Evolutionary conservation across 352 stramenopile genomes (phyloP).

Genomic region (Bremia lactucae): DNA sequence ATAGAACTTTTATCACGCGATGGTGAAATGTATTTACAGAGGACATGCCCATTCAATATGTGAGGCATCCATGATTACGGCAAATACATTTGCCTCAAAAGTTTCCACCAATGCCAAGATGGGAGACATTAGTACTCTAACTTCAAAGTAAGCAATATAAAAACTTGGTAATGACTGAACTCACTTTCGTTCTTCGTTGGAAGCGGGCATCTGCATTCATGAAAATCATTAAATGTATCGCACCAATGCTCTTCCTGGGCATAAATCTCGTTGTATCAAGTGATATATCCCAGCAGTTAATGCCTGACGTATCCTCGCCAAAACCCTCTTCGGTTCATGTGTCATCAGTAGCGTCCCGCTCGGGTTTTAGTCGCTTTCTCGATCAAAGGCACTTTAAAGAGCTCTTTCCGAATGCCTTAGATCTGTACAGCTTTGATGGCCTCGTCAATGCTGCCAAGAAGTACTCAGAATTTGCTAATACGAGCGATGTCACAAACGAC

Average conservation of each 20-base stretch:
- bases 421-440: constrained; percentile 34
- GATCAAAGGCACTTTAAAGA: constrained; percentile 22
- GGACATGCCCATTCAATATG: too few species aligned
- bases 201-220: too few species aligned
- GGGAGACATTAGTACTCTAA: too few species aligned
- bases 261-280: constrained; percentile 5
- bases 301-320: constrained; percentile 4
- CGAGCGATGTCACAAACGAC: constrained; percentile 26
- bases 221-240: constrained; percentile 10
- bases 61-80: too few species aligned
- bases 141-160: too few species aligned
- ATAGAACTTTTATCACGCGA: too few species aligned
- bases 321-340: constrained; percentile 1
- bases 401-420: constrained; percentile 27
- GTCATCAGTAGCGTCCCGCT: not conserved
- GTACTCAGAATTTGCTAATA: constrained; percentile 39
- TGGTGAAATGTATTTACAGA: too few species aligned
- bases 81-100: too few species aligned
- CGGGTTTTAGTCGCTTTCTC: constrained; percentile 28
- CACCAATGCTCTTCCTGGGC: constrained; percentile 8
- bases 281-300: constrained; percentile 9
- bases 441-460: constrained; percentile 26
- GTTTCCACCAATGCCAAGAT: too few species aligned
- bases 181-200: too few species aligned
- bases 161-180: too few species aligned